phyloP scores from a whole-genome alignment of 257 asterid genomes.

The Thymus quinquecostatus region DNA sequence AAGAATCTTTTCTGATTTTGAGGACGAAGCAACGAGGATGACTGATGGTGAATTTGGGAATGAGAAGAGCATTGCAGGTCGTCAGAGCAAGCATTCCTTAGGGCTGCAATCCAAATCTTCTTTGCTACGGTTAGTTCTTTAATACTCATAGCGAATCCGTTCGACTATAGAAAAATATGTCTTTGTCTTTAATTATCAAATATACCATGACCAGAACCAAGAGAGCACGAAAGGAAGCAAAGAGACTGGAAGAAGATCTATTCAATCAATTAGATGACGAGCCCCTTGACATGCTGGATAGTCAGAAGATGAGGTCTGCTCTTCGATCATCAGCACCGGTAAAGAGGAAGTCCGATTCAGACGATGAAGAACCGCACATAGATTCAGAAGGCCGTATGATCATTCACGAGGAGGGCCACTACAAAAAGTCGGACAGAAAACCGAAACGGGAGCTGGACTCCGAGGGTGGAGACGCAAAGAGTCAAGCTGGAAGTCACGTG shows the following conservation, averaged over 20 bases:
- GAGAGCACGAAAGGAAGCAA: slow-evolving; percentile 57
- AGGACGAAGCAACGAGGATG: slow-evolving; percentile 58
- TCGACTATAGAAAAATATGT: background rate
- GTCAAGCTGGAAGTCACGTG: slow-evolving; percentile 54
- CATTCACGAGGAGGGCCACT: slow-evolving; percentile 58
- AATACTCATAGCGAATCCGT: slow-evolving; percentile 4
- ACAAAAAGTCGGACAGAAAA: slow-evolving; percentile 46
- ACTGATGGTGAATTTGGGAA: slow-evolving; percentile 56
- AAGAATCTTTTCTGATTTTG: slow-evolving; percentile 81
- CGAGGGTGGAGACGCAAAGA: slow-evolving; percentile 53
- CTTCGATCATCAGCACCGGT: slow-evolving; percentile 63
- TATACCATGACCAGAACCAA: slow-evolving; percentile 52
- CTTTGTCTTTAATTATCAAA: background rate
- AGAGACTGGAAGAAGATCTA: slow-evolving; percentile 84
- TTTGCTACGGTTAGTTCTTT: slow-evolving; percentile 57
- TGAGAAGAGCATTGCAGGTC: slow-evolving; percentile 44
- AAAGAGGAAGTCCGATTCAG: slow-evolving; percentile 62
- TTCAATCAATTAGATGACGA: slow-evolving; percentile 81
- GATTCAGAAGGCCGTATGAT: slow-evolving; percentile 85
- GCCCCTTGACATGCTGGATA: slow-evolving; percentile 91
- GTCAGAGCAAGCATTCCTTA: slow-evolving; percentile 53
- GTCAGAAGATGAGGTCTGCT: slow-evolving; percentile 74
- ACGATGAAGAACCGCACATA: slow-evolving; percentile 77
- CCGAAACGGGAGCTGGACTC: slow-evolving; percentile 45
- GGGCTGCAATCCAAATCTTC: slow-evolving; percentile 55